Evolutionary conservation across 768 basidiomycete species (phyloP).

Genomic region (Leccinum broughii): DNA sequence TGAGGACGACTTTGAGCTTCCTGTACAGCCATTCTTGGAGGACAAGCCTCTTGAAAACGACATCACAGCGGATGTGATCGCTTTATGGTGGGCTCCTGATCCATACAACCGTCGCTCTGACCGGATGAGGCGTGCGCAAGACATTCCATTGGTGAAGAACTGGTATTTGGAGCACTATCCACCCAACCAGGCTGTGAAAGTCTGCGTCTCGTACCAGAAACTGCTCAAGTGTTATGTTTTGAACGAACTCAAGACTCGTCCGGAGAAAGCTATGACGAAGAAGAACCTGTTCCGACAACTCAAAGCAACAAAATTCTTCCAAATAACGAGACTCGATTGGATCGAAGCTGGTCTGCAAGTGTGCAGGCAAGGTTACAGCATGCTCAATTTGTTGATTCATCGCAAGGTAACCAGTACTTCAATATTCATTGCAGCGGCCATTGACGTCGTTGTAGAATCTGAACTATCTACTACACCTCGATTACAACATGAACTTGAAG

Average conservation of each 20-base stretch:
- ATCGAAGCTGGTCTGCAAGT: constrained; percentile 99
- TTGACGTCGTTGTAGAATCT: constrained; percentile 54
- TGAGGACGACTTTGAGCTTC: constrained; percentile 86
- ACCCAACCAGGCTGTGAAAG: constrained; percentile 93
- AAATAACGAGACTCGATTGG: constrained; percentile 97
- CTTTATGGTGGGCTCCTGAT: constrained; percentile 97
- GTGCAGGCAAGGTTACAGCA: constrained; percentile 98
- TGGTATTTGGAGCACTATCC: constrained; percentile 99
- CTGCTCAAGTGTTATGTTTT: constrained; percentile 93
- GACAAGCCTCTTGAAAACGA: constrained; percentile 83
- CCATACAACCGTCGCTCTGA: constrained; percentile 94
- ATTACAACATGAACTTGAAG: constrained; percentile 99
- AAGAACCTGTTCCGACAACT: constrained; percentile 94
- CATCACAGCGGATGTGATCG: constrained; percentile 93
- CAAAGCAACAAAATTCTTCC: constrained; percentile 99
- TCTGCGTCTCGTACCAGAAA: constrained; percentile 99
- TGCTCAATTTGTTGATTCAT: constrained; percentile 98
- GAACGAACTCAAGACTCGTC: constrained; percentile 86
- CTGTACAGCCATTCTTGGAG: constrained; percentile 82
- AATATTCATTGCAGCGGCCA: background rate
- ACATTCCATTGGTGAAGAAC: constrained; percentile 93
- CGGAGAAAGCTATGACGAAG: constrained; percentile 97
- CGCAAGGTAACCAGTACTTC: constrained; percentile 66
- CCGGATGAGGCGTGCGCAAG: constrained; percentile 90
- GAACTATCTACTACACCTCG: constrained; percentile 91